These are phyloP conservation scores for Gossypium turneri DNA, from an alignment of 345 rosid species.

Conservation along the genomic window DNA sequence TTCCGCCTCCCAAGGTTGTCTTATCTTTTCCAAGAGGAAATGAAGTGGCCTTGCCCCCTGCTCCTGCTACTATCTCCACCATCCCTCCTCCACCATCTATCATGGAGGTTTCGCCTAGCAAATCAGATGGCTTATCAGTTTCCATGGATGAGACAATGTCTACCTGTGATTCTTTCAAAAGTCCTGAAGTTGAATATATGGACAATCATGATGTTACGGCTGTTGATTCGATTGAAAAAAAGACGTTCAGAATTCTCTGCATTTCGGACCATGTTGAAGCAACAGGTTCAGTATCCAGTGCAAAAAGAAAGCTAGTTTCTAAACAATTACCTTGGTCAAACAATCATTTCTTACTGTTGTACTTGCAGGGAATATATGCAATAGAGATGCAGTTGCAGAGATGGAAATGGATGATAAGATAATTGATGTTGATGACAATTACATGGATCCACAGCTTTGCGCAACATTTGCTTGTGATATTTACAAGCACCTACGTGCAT, in stretches of 20 bases:
- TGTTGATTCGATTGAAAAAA: constrained; percentile 63
- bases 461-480: constrained; percentile 54
- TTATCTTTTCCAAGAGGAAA: constrained; percentile 27
- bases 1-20: constrained; percentile 29
- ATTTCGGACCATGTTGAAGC: constrained; percentile 50
- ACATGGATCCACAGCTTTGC: constrained; percentile 77
- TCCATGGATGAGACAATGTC: constrained; percentile 83
- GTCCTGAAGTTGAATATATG: constrained; percentile 80
- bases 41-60: constrained; percentile 18
- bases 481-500: constrained; percentile 60
- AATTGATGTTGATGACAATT: constrained; percentile 51
- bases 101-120: constrained; percentile 50
- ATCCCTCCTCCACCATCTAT: neutral
- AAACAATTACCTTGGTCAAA: neutral
- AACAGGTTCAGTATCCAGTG: constrained; percentile 29
- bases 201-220: constrained; percentile 45
- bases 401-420: constrained; percentile 45
- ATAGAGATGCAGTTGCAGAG: constrained; percentile 50
- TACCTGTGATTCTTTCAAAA: constrained; percentile 71
- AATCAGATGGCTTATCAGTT: constrained; percentile 47
- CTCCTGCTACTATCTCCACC: constrained; percentile 15
- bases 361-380: constrained; percentile 53
- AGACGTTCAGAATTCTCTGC: constrained; percentile 64
- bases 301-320: neutral
- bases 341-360: neutral